Evolutionary conservation across 1,284 basidiomycete genomes (phyloP).

Genomic region (Athelia sp.): DNA sequence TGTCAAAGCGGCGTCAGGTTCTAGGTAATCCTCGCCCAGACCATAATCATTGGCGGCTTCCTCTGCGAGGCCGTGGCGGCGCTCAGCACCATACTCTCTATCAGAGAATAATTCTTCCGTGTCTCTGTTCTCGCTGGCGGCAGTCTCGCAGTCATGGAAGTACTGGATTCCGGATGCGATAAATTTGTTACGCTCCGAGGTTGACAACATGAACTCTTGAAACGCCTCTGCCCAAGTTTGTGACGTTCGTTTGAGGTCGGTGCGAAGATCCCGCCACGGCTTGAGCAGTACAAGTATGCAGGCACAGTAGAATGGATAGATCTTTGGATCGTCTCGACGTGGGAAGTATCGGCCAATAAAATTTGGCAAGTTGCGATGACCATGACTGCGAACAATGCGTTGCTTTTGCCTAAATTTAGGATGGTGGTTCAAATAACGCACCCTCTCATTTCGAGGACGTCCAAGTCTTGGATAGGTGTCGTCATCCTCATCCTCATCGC

Average conservation of each 20-base stretch:
- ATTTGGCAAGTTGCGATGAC: slow-evolving; percentile 28
- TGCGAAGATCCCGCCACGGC: slow-evolving; percentile 28
- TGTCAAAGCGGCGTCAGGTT: background rate
- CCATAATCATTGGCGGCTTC: slow-evolving; percentile 2
- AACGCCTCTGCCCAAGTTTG: slow-evolving; percentile 23
- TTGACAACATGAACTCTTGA: slow-evolving; percentile 6
- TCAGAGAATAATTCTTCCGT: background rate
- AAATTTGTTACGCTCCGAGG: background rate
- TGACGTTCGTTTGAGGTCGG: slow-evolving; percentile 19
- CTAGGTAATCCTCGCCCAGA: slow-evolving; percentile 5
- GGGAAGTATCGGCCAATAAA: slow-evolving; percentile 29
- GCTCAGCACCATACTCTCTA: background rate
- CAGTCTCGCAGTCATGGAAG: slow-evolving; percentile 23
- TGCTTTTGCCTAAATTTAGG: slow-evolving; percentile 9
- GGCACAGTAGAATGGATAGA: slow-evolving; percentile 27
- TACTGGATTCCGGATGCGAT: slow-evolving; percentile 29
- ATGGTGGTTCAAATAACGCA: slow-evolving; percentile 13
- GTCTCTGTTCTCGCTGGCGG: slow-evolving; percentile 7
- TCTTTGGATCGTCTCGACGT: slow-evolving; percentile 17
- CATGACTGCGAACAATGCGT: slow-evolving; percentile 16
- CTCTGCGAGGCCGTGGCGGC: background rate
- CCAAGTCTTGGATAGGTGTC: background rate
- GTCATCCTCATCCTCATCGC: background rate
- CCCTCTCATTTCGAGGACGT: slow-evolving; percentile 10
- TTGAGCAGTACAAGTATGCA: slow-evolving; percentile 31